These are phyloP conservation scores for Balamuthia mandrillaris DNA, from an alignment of 208 protist genomes.

Conservation along the genomic window DNA sequence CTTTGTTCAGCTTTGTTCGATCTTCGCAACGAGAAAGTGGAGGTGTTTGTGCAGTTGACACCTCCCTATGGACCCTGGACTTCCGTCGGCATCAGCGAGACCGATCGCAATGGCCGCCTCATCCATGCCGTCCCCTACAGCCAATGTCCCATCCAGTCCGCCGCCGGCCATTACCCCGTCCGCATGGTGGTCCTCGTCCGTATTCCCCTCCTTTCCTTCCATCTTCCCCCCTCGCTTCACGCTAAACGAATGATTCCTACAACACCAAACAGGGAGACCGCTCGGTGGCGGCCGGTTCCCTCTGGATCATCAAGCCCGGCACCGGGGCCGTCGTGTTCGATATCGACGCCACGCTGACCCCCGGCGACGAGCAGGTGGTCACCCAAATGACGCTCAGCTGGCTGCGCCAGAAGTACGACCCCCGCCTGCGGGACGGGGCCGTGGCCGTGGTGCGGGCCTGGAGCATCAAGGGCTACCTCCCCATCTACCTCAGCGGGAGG, in stretches of 20 bases:
- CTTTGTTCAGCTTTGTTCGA: too few species aligned
- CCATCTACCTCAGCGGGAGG: slow-evolving; percentile 38
- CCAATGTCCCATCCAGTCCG: background rate
- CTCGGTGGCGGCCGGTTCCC: slow-evolving; percentile 17
- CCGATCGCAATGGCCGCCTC: background rate
- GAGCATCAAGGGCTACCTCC: slow-evolving; percentile 39
- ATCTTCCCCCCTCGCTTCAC: too few species aligned
- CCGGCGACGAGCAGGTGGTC: slow-evolving; percentile 43
- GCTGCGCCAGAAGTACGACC: slow-evolving; percentile 20
- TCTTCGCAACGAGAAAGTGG: background rate
- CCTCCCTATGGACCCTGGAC: slow-evolving; percentile 17
- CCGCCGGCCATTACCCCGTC: slow-evolving; percentile 21
- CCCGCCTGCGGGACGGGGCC: slow-evolving; percentile 18
- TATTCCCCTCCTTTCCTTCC: too few species aligned
- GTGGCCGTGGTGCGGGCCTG: slow-evolving; percentile 1
- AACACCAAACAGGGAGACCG: too few species aligned
- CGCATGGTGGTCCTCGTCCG: slow-evolving; percentile 29
- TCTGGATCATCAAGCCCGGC: slow-evolving; percentile 27
- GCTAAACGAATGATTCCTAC: too few species aligned
- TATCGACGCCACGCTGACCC: slow-evolving; percentile 45
- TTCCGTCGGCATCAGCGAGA: background rate
- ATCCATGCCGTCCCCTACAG: background rate
- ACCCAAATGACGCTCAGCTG: slow-evolving; percentile 22
- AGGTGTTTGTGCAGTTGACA: background rate
- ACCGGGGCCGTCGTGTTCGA: slow-evolving; percentile 30